Evolutionary conservation across 2,329 filamentous ascomycete species (phyloP).

Genomic region (Penicillium sp.): DNA sequence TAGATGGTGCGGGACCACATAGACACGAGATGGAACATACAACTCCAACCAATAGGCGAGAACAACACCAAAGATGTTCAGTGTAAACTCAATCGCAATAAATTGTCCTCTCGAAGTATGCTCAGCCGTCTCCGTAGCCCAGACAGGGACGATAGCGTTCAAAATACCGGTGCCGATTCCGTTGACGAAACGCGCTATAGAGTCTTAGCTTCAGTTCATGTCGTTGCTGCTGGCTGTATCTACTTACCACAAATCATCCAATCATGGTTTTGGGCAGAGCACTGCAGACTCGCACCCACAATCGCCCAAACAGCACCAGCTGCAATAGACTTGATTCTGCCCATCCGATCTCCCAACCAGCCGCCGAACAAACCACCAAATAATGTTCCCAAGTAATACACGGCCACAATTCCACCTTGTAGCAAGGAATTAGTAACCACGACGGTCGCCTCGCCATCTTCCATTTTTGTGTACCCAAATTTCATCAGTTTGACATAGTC

Average conservation of each 20-base stretch:
- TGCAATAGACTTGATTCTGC: conserved; percentile 64
- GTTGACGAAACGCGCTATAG: conserved; percentile 57
- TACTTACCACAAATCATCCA: conserved; percentile 69
- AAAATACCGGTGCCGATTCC: conserved; percentile 69
- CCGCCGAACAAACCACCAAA: conserved; percentile 65
- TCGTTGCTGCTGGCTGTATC: not conserved
- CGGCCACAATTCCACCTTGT: conserved; percentile 63
- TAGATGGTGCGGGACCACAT: not conserved
- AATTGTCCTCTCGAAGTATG: conserved; percentile 69
- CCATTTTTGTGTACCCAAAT: conserved; percentile 60
- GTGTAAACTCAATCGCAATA: conserved; percentile 70
- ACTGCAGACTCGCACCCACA: conserved; percentile 64
- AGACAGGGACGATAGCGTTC: conserved; percentile 70
- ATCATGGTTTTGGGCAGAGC: conserved; percentile 62
- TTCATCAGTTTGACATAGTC: conserved; percentile 66
- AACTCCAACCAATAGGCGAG: conserved; percentile 63
- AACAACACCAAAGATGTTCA: conserved; percentile 71
- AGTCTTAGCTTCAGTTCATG: conserved; percentile 1
- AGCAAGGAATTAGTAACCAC: conserved; percentile 61
- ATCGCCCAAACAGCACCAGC: conserved; percentile 59
- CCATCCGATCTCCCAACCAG: conserved; percentile 63
- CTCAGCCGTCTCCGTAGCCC: conserved; percentile 69
- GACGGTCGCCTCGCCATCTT: conserved; percentile 46
- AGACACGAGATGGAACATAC: conserved; percentile 24
- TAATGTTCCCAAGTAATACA: conserved; percentile 62